Base-by-base conservation (phyloP, 179 eudicot species). In the Camellia oleifera region DNA sequence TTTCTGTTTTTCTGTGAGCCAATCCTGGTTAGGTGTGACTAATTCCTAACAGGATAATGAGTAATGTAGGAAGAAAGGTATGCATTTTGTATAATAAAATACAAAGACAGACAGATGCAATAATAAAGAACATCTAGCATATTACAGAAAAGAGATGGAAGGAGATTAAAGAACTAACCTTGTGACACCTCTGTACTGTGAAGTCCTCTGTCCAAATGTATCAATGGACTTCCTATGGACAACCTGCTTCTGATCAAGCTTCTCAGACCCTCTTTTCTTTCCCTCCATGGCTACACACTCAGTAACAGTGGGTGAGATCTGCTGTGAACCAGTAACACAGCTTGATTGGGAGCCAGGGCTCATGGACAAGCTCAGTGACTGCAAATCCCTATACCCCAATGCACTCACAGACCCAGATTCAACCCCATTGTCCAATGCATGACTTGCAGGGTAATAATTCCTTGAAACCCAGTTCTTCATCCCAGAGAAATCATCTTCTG, bases 101-200 rank as follows among this genome's bases (percentile, higher is more conserved):
- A 66, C 18, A 11, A 56, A 46, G 72, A 44, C 2, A 42, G 6
- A 14, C 52, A 45, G 57, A 69, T 40, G 12, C 32, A 61, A 66
- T 4, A 65, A 77, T 32, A 50, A 67, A 67, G 12, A 53, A 67
- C 44, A 60, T 32, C 40, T 32, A 32, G 40, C 40, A 32, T 32
- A 32, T 32, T 32, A 32, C 40, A 1, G 40, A 32, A 32, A 32
- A 32, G 40, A 32, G 40, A 32, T n/a, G 3, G 48, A 14, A 11
- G 13, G 23, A 32, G 40, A 78, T 57, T 23, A 74, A 17, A 67
- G 4, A 42, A 74, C 73, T 44, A 20, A 93, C 97, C 93, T 91
- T 53, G 97, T 93, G 73, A 93, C 97, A 75, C 97, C 97, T 86
- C 97, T 88, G 75, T 93, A 93, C 87, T 91, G 97, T 15, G 97